Evolutionary conservation across 345 rosid genomes (phyloP), one percentile per base, ranked within the genome.

Genomic region (Stellera chamaejasme): DNA sequence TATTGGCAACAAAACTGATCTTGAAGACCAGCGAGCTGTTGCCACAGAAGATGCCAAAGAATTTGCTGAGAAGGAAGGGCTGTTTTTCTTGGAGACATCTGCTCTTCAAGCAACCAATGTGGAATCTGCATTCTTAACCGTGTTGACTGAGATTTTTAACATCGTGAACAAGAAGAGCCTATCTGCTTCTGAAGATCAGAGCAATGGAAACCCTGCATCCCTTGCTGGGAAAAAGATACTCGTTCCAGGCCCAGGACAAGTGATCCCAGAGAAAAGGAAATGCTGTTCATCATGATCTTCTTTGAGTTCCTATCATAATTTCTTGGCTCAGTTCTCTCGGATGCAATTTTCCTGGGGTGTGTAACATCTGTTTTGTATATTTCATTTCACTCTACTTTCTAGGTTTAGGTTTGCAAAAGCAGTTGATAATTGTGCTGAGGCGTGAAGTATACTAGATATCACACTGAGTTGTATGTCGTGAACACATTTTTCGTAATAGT

Each of bases 71-170:
- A 84, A 80, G 73, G 96, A 87, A 77, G 89, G 90, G 10, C 72
- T 88, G 13, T 88, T 84, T 69, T 88, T 88, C 78, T 68, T 84
- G 9, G 96, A 84, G 76, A 82, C 92, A 0, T 84, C 92, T 8
- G 96, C 96, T 5, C 14, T 88, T 28, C 72, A 88, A 63, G 64
- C 92, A 4, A 82, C 92, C 10, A 88, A 88, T 52, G 89, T 84
- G 0, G 96, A 88, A 65, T 75, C 62, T 45, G 82, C 92, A 28
- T 87, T 80, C 68, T 56, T 68, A 68, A 88, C 96, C 4, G 73
- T 87, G 52, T 73, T 88, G 69, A 79, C 87, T 0, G 80, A 82
- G 81, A 88, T 88, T 65, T 84, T 79, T 74, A 84, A 77, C 66
- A 74, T 72, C 12, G 79, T 84, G 61, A 88, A 82, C 77, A 88